phyloP scores from a whole-genome alignment of 148 eudicot species.

The Persicaria maculosa region DNA sequence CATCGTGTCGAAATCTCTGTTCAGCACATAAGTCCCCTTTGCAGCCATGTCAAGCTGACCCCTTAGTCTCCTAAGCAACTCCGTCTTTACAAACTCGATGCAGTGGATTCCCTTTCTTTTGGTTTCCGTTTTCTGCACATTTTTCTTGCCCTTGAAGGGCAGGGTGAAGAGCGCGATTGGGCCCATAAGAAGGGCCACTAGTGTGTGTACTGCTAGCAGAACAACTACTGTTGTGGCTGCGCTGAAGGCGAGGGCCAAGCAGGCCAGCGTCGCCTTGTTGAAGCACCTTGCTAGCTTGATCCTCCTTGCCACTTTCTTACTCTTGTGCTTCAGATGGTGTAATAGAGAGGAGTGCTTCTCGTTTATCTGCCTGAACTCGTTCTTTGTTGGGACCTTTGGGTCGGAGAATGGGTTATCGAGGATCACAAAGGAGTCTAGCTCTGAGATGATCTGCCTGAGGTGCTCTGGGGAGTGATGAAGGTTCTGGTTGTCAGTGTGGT shows the following conservation, averaged over 20 bases:
- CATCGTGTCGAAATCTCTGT: constrained; percentile 48
- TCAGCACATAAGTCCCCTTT: constrained; percentile 45
- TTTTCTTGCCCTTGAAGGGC: constrained; percentile 21
- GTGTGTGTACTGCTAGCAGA: constrained; percentile 35
- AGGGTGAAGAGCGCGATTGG: constrained; percentile 25
- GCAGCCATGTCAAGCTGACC: constrained; percentile 50
- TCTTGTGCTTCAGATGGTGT: constrained; percentile 25
- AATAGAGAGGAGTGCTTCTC: constrained; percentile 28
- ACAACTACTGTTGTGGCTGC: constrained; percentile 26
- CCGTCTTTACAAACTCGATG: constrained; percentile 19
- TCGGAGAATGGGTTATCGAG: constrained; percentile 23
- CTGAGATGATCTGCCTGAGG: constrained; percentile 4
- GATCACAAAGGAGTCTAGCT: constrained; percentile 13
- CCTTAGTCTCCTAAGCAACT: constrained; percentile 26
- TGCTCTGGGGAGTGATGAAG: constrained; percentile 12
- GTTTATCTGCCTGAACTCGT: constrained; percentile 24
- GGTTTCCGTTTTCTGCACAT: constrained; percentile 11
- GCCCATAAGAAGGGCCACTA: constrained; percentile 31
- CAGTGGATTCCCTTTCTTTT: constrained; percentile 16
- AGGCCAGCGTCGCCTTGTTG: constrained; percentile 37
- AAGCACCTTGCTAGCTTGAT: constrained; percentile 27
- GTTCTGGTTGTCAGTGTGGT: background rate
- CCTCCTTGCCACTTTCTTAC: constrained; percentile 29
- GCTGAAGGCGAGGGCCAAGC: constrained; percentile 25
- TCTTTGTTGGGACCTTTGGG: constrained; percentile 15